Evolutionary conservation across 164 flowering plant genomes (phyloP).

Genomic region (Dillenia turbinata): DNA sequence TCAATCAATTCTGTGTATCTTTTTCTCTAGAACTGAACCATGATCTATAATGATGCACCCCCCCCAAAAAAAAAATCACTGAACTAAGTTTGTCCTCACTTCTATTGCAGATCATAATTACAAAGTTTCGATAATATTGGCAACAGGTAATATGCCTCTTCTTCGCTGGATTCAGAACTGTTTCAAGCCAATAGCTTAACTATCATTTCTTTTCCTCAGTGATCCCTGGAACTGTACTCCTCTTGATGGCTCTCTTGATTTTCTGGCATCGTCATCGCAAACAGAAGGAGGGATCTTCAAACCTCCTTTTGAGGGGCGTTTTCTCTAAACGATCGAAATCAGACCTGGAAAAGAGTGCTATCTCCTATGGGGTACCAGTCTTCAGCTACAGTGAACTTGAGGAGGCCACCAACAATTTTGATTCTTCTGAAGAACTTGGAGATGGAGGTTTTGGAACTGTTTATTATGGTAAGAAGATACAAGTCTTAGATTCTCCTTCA

Average conservation of each 20-base stretch:
- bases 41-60: no score
- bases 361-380: constrained; percentile 16
- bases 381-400: constrained; percentile 30
- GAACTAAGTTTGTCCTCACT: no score
- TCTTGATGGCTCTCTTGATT: neutral
- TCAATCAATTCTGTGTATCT: no score
- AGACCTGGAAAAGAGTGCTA: constrained; percentile 13
- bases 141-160: neutral
- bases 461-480: constrained; percentile 24
- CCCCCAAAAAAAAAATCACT: no score
- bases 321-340: constrained; percentile 4
- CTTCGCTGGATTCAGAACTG: neutral
- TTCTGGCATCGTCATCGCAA: neutral
- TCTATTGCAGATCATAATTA: no score
- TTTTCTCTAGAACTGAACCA: no score
- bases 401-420: constrained; percentile 36
- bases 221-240: neutral
- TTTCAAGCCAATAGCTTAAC: neutral
- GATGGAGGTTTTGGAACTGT: constrained; percentile 37
- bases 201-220: neutral
- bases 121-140: neutral
- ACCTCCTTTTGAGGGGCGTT: neutral
- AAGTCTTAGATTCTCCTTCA: neutral
- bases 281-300: constrained; percentile 1
- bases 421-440: constrained; percentile 31